Base-by-base conservation (phyloP, 306 rosid genomes). In the Oemleria cerasiformis region DNA sequence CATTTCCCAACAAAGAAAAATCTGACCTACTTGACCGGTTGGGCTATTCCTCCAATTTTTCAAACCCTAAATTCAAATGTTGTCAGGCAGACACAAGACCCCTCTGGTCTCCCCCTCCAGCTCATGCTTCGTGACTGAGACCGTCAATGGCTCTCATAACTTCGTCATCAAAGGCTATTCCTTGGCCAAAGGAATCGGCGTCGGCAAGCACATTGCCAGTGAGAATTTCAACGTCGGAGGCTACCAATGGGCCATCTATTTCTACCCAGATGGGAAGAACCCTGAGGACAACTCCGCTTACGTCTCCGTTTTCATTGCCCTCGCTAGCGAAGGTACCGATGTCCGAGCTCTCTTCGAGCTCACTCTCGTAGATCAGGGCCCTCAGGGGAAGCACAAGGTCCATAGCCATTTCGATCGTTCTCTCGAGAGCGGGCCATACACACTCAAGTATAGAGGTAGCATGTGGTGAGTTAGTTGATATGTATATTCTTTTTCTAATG, bases 101-200 rank as follows among this genome's bases (percentile, higher is more conserved):
- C 64, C 75, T 4, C 59, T 87, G 73, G 85, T 82, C n/a, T 82
- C 86, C 5, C 89, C 92, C 4, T 87, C 88, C 59, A 88, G 98
- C 69, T 94, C 98, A 0, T 86, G 95, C 25, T 91, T 97, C 63
- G 96, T 94, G 73, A 91, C 96, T 38, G 96, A 91, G 79, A 94
- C 98, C 43, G 88, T 94, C 36, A 94, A 94, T 81, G 98, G 97
- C 5, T 94, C 98, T 39, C 98, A 94, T 85, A 89, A 91, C 79
- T 94, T 94, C 68, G 89, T 89, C 20, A 91, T 94, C 39, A 87
- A 84, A 67, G 98, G 98, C 0, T 94, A 87, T 67, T 94, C 98
- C 14, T 76, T 94, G 9, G 97, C 97, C 21, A 94, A 94, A 62
- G 98, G 98, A 44, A 94, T 91, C 84, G 98, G 97, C 17, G 92